A percentile compares a stretch with the other conserved stretches of the same genome.
These are phyloP conservation scores for Ascochyta rabiei DNA, from an alignment of 2,329 filamentous ascomycete genomes.

Conservation along the genomic window DNA sequence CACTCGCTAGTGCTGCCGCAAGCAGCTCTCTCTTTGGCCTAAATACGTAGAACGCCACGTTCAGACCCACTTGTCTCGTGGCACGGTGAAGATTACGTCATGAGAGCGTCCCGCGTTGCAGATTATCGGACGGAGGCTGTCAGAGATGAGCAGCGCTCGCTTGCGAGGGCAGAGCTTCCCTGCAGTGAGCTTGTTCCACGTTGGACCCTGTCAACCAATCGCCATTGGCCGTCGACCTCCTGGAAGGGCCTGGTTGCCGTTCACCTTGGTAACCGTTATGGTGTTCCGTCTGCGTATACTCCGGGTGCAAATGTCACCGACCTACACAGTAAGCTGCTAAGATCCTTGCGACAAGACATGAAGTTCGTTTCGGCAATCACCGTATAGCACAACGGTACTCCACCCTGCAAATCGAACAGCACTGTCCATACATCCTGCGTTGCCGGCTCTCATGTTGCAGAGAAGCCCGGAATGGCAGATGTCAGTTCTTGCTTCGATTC, in stretches of 20 bases:
- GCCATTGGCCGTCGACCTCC: slow-evolving; percentile 13
- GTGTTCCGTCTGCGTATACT: slow-evolving; percentile 2
- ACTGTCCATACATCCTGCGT: too few relatives aligned
- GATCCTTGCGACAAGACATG: not conserved
- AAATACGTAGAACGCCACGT: slow-evolving; percentile 41
- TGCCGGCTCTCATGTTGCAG: too few relatives aligned
- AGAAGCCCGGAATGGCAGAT: too few relatives aligned
- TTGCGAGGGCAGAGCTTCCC: slow-evolving; percentile 11
- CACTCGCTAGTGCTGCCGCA: slow-evolving; percentile 18
- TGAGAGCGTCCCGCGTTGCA: slow-evolving; percentile 41
- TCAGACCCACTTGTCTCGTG: slow-evolving; percentile 47
- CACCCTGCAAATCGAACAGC: too few relatives aligned
- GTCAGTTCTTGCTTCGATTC: too few relatives aligned
- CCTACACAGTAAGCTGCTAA: not conserved
- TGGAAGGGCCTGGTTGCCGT: slow-evolving; percentile 17
- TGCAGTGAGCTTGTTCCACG: slow-evolving; percentile 24
- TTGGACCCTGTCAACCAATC: slow-evolving; percentile 24
- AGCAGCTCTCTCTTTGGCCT: slow-evolving; percentile 25
- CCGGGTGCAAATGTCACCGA: slow-evolving; percentile 4
- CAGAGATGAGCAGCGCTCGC: slow-evolving; percentile 31
- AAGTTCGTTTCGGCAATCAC: not conserved
- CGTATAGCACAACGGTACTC: not conserved
- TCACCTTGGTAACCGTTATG: slow-evolving; percentile 8
- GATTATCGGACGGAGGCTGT: slow-evolving; percentile 42
- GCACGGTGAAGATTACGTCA: slow-evolving; percentile 43